Percentiles rank a stretch among this genome's conserved stretches.
phyloP scores from a whole-genome alignment of 2,329 filamentous ascomycete species.

The Trichoderma afroharzianum region DNA sequence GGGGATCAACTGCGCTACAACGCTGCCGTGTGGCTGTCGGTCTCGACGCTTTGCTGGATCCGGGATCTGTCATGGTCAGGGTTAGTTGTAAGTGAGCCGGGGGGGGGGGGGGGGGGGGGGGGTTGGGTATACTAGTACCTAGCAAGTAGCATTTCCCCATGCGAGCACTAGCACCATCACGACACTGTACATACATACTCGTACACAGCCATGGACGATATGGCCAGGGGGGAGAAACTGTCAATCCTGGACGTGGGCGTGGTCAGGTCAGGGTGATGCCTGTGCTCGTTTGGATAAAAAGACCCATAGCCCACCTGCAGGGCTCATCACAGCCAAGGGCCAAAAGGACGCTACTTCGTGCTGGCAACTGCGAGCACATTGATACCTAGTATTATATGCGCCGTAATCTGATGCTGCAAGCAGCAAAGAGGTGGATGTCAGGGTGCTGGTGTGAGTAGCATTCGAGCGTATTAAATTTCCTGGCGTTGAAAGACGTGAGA shows the following conservation, averaged over 20 bases:
- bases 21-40: constrained; percentile 1
- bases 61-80: not conserved
- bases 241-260: not conserved
- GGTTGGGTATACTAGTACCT: too few species aligned
- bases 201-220: not conserved
- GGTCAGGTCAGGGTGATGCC: constrained; percentile 4
- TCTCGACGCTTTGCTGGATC: constrained; percentile 4
- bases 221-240: not conserved
- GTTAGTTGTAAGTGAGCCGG: not conserved
- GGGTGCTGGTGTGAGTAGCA: not conserved
- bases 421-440: not conserved
- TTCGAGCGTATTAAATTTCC: not conserved
- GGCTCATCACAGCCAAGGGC: not conserved
- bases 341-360: not conserved
- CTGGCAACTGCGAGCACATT: not conserved
- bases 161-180: not conserved
- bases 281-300: constrained; percentile 13
- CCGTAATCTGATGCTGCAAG: not conserved
- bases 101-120: too few species aligned
- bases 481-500: not conserved
- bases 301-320: constrained; percentile 1
- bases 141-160: not conserved
- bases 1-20: constrained; percentile 10
- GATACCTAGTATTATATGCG: not conserved
- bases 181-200: not conserved